These are phyloP conservation scores for Helotiales sp. DNA, from an alignment of 2,329 filamentous ascomycete species.

Conservation along the genomic window DNA sequence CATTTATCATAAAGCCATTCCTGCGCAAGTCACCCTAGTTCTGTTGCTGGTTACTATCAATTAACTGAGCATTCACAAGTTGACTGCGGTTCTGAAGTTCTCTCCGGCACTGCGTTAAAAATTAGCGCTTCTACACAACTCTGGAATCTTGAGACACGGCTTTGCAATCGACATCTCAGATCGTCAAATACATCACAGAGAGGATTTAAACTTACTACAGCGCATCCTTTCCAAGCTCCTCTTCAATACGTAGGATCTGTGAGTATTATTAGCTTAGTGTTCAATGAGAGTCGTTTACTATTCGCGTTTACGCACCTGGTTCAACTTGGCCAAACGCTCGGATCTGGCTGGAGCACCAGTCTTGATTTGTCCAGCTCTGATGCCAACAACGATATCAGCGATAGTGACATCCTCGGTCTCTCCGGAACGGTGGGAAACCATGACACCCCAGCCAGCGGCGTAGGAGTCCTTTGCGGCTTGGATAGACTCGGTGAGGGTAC, in stretches of 20 bases:
- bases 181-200: not conserved
- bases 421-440: conserved; percentile 98
- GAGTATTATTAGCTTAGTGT: conserved; percentile 14
- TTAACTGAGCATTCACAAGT: conserved; percentile 64
- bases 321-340: conserved; percentile 98
- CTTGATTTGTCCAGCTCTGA: conserved; percentile 98
- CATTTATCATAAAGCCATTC: conserved; percentile 23
- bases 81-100: conserved; percentile 90
- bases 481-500: conserved; percentile 97
- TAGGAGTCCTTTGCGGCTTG: conserved; percentile 99
- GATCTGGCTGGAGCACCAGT: conserved; percentile 94
- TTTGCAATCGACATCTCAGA: not conserved
- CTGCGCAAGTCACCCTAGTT: conserved; percentile 16
- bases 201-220: conserved; percentile 60
- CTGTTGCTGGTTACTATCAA: conserved; percentile 18
- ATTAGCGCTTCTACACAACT: not conserved
- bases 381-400: conserved; percentile 95
- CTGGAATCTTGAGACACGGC: not conserved
- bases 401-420: conserved; percentile 99
- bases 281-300: not conserved
- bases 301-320: conserved; percentile 61
- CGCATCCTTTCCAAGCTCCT: conserved; percentile 92
- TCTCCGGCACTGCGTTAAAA: conserved; percentile 64
- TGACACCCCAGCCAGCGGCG: conserved; percentile 94
- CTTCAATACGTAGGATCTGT: conserved; percentile 94